Evolutionary conservation across 2,329 filamentous ascomycete genomes (phyloP).

Genomic region (Hymenoscyphus repandus): DNA sequence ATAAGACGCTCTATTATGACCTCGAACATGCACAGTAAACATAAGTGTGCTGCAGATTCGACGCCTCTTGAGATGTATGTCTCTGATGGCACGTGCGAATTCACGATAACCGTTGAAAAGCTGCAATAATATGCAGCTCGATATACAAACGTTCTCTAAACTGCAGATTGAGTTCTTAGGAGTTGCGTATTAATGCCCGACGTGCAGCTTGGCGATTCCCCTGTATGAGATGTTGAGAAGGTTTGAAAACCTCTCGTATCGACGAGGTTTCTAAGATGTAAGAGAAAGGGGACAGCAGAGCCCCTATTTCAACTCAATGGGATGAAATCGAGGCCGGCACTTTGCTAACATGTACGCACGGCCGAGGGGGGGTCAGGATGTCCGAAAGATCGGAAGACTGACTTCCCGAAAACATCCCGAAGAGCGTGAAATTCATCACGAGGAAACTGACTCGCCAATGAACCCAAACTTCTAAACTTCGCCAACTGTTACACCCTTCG

Average conservation of each 20-base stretch:
- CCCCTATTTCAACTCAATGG: not conserved
- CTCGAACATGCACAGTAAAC: not conserved
- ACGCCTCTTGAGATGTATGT: not conserved
- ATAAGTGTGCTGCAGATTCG: not conserved
- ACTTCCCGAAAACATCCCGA: not conserved
- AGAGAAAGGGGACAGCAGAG: not conserved
- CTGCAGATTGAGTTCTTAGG: not conserved
- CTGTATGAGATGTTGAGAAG: not conserved
- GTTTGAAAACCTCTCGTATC: not conserved
- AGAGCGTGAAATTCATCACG: not conserved
- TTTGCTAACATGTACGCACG: no score
- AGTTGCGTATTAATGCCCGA: not conserved
- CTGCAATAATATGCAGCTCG: slow-evolving; percentile 1
- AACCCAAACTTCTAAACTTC: not conserved
- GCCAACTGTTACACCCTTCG: not conserved
- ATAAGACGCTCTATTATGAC: not conserved
- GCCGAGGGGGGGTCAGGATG: no score
- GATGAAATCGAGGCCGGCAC: no score
- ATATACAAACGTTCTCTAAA: not conserved
- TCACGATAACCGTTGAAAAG: not conserved
- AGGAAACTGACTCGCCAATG: not conserved
- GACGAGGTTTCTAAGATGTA: not conserved
- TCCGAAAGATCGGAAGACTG: not conserved
- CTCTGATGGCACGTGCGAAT: not conserved
- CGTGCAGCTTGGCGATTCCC: not conserved